phyloP scores from a whole-genome alignment of 495 filamentous ascomycete genomes.

The Daldinia childiae region DNA sequence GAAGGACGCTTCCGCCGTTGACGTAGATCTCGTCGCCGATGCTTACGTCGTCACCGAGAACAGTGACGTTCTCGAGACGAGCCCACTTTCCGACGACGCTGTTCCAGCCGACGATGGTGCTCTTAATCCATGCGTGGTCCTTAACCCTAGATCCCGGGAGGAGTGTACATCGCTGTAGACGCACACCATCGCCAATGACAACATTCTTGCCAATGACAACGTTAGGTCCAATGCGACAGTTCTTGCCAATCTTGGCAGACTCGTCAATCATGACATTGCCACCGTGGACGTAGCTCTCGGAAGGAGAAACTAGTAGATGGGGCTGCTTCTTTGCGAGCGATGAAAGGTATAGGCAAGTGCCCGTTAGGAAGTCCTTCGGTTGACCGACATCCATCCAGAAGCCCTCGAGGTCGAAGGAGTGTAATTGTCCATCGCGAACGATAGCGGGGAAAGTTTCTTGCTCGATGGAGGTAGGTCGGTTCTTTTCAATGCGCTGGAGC shows the following conservation, averaged over 20 bases:
- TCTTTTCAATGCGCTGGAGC: slow-evolving; percentile 87
- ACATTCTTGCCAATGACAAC: slow-evolving; percentile 97
- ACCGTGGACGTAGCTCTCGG: slow-evolving; percentile 85
- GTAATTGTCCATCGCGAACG: slow-evolving; percentile 86
- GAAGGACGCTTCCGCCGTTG: slow-evolving; percentile 94
- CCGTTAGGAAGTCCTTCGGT: slow-evolving; percentile 97
- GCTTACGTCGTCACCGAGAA: slow-evolving; percentile 98
- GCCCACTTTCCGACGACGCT: slow-evolving; percentile 96
- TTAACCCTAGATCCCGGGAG: slow-evolving; percentile 92
- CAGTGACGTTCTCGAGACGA: slow-evolving; percentile 94
- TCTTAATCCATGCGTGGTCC: slow-evolving; percentile 99
- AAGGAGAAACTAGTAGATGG: slow-evolving; percentile 79
- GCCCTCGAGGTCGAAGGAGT: slow-evolving; percentile 97
- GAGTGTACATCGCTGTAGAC: slow-evolving; percentile 92
- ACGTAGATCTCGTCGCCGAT: slow-evolving; percentile 99
- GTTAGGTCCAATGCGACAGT: slow-evolving; percentile 98
- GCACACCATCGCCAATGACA: slow-evolving; percentile 92
- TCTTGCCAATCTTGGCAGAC: slow-evolving; percentile 95
- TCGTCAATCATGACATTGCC: slow-evolving; percentile 98
- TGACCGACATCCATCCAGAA: slow-evolving; percentile 99
- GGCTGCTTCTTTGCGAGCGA: slow-evolving; percentile 92
- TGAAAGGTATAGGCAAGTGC: slow-evolving; percentile 96
- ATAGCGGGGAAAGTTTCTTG: slow-evolving; percentile 99
- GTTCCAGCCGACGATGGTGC: slow-evolving; percentile 99
- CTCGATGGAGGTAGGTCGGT: slow-evolving; percentile 96